Percentiles rank a stretch among this genome's conserved stretches.
Evolutionary conservation across 371 early-diverging fungal genomes (phyloP).

Genomic region (Apophysomyces variabilis): DNA sequence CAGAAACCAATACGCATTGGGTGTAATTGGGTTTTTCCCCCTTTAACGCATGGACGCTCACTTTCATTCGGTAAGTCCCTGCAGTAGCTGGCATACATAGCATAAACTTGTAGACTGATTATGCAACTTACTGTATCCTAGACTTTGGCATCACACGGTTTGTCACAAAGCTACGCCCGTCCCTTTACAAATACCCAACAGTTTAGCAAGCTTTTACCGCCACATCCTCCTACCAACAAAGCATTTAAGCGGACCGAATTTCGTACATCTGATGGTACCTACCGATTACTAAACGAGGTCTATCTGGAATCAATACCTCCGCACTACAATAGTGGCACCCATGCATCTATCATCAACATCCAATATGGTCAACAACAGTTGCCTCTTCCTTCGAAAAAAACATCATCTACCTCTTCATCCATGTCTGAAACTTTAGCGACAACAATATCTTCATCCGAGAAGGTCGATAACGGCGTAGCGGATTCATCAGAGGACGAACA

Average conservation of each 20-base stretch:
- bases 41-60: slow-evolving; percentile 9
- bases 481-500: slow-evolving; percentile 28
- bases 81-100: background rate
- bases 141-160: slow-evolving; percentile 8
- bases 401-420: slow-evolving; percentile 26
- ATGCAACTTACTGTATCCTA: background rate
- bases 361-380: slow-evolving; percentile 10
- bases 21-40: slow-evolving; percentile 2
- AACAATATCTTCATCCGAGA: slow-evolving; percentile 7
- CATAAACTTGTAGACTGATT: background rate
- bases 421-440: slow-evolving; percentile 17
- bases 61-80: slow-evolving; percentile 8
- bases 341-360: background rate
- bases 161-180: slow-evolving; percentile 9
- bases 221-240: slow-evolving; percentile 50
- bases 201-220: slow-evolving; percentile 21
- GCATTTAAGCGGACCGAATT: slow-evolving; percentile 50
- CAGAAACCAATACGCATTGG: slow-evolving; percentile 8
- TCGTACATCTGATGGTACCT: slow-evolving; percentile 61
- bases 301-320: slow-evolving; percentile 53
- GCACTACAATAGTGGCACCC: slow-evolving; percentile 54
- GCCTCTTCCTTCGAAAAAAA: slow-evolving; percentile 12
- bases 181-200: background rate
- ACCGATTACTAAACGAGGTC: slow-evolving; percentile 55
- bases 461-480: slow-evolving; percentile 8